A percentile compares a stretch with the other conserved stretches of the same genome.
phyloP scores from a whole-genome alignment of 306 rosid species.

The Alnus rubra region DNA sequence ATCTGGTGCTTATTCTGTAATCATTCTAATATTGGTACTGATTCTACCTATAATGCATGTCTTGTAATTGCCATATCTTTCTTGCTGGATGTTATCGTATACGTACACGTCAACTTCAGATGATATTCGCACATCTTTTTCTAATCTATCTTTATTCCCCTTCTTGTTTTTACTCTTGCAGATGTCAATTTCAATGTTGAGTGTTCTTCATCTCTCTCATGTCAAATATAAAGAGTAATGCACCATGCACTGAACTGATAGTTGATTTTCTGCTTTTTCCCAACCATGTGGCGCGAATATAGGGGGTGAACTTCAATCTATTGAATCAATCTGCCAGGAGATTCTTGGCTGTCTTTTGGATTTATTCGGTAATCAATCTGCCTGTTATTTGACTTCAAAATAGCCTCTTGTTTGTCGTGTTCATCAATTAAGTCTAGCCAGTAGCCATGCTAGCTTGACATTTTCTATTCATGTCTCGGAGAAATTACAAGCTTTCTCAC shows the following conservation, averaged over 20 bases:
- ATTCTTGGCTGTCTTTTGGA: slow-evolving; percentile 41
- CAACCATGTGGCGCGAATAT: slow-evolving; percentile 50
- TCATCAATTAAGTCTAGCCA: slow-evolving; percentile 15
- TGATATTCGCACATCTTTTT: not conserved
- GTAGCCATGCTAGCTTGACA: not conserved
- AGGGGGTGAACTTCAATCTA: slow-evolving; percentile 41
- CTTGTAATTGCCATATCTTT: not conserved
- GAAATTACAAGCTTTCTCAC: not conserved
- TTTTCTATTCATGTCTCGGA: not conserved
- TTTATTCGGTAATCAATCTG: slow-evolving; percentile 17
- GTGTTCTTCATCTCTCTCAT: not conserved
- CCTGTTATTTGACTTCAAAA: slow-evolving; percentile 30
- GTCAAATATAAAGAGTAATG: not conserved
- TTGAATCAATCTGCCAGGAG: slow-evolving; percentile 14
- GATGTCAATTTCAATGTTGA: not conserved
- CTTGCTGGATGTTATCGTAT: not conserved
- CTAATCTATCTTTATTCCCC: not conserved
- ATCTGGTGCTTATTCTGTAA: not conserved
- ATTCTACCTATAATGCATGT: not conserved
- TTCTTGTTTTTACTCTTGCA: not conserved
- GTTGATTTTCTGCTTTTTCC: slow-evolving; percentile 31
- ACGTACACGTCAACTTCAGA: not conserved
- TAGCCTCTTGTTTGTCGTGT: slow-evolving; percentile 16
- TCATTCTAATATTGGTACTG: not conserved
- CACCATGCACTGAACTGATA: not conserved